Percentiles rank a stretch among this genome's conserved stretches.
phyloP scores from a whole-genome alignment of 2,329 filamentous ascomycete species.

The Phialocephala subalpina region DNA sequence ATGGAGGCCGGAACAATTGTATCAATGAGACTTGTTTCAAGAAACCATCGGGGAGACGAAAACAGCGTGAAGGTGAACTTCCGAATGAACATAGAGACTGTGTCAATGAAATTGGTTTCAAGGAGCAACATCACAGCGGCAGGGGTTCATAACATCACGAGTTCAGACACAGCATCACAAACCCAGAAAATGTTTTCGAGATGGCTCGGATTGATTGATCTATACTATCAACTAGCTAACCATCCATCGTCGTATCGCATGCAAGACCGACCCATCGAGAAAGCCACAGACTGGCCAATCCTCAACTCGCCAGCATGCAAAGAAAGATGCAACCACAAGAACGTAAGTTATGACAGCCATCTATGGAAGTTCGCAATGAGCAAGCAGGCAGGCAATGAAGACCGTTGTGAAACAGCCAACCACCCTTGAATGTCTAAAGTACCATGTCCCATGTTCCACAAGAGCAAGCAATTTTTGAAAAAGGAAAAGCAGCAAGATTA shows the following conservation, averaged over 20 bases:
- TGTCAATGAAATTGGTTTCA: no score
- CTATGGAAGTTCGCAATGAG: constrained; percentile 18
- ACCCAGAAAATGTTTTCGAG: constrained; percentile 3
- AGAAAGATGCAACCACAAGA: constrained; percentile 16
- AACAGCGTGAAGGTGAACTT: no score
- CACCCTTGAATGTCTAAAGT: constrained; percentile 26
- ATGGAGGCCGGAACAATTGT: no score
- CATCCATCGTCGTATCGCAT: constrained; percentile 11
- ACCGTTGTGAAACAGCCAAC: constrained; percentile 24
- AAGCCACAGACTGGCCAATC: background rate
- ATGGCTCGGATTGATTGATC: constrained; percentile 20
- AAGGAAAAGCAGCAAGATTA: constrained; percentile 35
- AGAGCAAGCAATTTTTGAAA: constrained; percentile 36
- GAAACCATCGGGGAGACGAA: no score
- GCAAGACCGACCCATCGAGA: constrained; percentile 2
- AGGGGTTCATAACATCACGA: background rate
- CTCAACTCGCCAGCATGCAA: background rate
- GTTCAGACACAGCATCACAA: background rate
- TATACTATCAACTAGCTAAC: constrained; percentile 27
- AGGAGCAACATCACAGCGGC: background rate
- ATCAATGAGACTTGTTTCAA: no score
- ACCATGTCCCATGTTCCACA: constrained; percentile 26
- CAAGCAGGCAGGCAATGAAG: background rate
- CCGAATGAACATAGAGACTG: no score
- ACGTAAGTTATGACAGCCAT: constrained; percentile 17